A percentile compares a stretch with the other conserved stretches of the same genome.
phyloP scores from a whole-genome alignment of 1,139 yeast species.

The Debaryomyces coudertii region DNA sequence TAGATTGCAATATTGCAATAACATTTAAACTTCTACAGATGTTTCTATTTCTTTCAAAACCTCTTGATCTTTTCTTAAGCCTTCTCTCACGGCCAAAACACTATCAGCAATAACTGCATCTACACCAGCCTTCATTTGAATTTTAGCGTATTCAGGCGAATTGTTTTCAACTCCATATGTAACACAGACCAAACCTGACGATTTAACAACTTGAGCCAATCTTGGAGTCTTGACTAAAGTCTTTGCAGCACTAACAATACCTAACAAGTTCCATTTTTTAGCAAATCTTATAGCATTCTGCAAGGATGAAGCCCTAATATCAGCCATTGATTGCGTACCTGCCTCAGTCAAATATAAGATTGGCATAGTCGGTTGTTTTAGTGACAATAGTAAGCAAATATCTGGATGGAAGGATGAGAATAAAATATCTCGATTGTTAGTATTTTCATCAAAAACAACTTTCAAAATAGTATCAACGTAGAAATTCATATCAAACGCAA shows the following conservation, averaged over 20 bases:
- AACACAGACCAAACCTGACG: constrained; percentile 89
- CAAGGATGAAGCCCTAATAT: constrained; percentile 81
- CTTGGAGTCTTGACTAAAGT: constrained; percentile 88
- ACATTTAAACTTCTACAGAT: neutral
- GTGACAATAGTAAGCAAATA: constrained; percentile 77
- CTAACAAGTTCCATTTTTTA: constrained; percentile 87
- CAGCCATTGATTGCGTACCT: constrained; percentile 84
- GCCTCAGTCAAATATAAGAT: constrained; percentile 87
- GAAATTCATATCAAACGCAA: constrained; percentile 80
- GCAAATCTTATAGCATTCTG: constrained; percentile 94
- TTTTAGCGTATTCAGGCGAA: constrained; percentile 78
- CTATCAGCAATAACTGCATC: constrained; percentile 98
- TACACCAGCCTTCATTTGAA: constrained; percentile 92
- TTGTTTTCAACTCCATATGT: constrained; percentile 89
- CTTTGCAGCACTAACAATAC: constrained; percentile 87
- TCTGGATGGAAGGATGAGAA: constrained; percentile 97
- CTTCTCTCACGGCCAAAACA: constrained; percentile 89
- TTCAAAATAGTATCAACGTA: constrained; percentile 87
- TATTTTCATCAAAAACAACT: constrained; percentile 74
- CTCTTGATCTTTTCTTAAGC: constrained; percentile 52
- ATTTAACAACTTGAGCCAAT: constrained; percentile 83
- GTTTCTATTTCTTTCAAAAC: constrained; percentile 17
- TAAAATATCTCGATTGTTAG: constrained; percentile 80
- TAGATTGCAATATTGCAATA: neutral
- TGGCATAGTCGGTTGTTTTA: constrained; percentile 93